These are phyloP conservation scores for Schwanniomyces polymorphus DNA, from an alignment of 805 yeast species.

Conservation along the genomic window DNA sequence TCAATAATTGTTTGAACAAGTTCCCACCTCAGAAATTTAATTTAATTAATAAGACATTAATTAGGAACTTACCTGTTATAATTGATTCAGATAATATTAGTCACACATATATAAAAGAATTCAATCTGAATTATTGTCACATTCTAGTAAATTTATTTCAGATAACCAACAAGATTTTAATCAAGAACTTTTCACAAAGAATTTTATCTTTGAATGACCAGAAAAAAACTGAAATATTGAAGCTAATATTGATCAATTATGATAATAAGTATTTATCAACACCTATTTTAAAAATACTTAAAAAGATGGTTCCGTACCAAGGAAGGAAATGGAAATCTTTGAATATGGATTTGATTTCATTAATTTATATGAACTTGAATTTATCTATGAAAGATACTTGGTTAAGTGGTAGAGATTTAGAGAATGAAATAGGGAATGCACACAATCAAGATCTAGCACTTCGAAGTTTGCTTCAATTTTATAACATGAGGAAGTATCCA, in stretches of 20 bases:
- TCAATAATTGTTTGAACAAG: constrained; percentile 31
- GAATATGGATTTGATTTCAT: constrained; percentile 91
- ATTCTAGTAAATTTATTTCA: constrained; percentile 53
- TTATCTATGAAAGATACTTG: constrained; percentile 79
- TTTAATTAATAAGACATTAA: constrained; percentile 30
- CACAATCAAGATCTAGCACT: constrained; percentile 84
- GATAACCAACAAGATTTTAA: constrained; percentile 56
- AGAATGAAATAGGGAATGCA: constrained; percentile 71
- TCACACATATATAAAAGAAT: constrained; percentile 25
- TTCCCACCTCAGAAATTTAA: constrained; percentile 16
- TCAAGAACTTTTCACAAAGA: constrained; percentile 69
- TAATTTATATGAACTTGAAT: constrained; percentile 75
- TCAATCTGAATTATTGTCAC: constrained; percentile 45
- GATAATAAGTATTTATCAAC: constrained; percentile 58
- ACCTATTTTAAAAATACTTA: constrained; percentile 72
- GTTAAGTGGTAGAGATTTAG: constrained; percentile 80
- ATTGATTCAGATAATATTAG: constrained; percentile 26
- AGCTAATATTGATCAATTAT: constrained; percentile 58
- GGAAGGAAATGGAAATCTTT: constrained; percentile 92
- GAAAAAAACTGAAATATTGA: constrained; percentile 62
- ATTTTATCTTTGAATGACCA: constrained; percentile 60
- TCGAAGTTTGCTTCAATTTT: constrained; percentile 74
- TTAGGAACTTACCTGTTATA: constrained; percentile 24
- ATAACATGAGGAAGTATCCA: constrained; percentile 62
- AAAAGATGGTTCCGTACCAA: constrained; percentile 82